Evolutionary conservation across 2,329 filamentous ascomycete species (phyloP).

Genomic region (Aspergillus tanneri): DNA sequence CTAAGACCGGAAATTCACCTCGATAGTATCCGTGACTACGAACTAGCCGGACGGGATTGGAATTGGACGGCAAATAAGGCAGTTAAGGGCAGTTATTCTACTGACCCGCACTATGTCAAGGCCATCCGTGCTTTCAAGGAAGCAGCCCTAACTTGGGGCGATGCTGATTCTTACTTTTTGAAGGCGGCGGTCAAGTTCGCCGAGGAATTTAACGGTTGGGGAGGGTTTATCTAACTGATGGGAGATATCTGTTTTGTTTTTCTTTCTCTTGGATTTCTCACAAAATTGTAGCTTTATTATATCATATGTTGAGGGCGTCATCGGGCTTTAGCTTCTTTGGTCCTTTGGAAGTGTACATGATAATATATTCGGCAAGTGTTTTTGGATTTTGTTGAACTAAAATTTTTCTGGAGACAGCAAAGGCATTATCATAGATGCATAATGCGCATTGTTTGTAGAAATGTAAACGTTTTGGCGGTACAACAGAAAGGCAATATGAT

Average conservation of each 20-base stretch:
- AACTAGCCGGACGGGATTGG: conserved; percentile 70
- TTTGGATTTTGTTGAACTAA: too few species aligned
- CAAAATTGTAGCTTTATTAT: too few species aligned
- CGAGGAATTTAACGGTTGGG: conserved; percentile 63
- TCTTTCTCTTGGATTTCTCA: neutral
- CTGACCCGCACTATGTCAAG: conserved; percentile 86
- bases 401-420: too few species aligned
- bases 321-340: neutral
- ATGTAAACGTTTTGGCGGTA: neutral
- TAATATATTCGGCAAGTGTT: too few species aligned
- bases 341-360: neutral
- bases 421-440: too few species aligned
- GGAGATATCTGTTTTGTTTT: neutral
- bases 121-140: conserved; percentile 60
- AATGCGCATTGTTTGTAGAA: too few species aligned
- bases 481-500: neutral
- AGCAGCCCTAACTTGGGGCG: conserved; percentile 43
- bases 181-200: conserved; percentile 53
- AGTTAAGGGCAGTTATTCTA: conserved; percentile 64
- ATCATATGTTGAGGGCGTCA: neutral
- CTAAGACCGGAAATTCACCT: conserved; percentile 69
- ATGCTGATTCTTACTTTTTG: conserved; percentile 47
- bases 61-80: conserved; percentile 71
- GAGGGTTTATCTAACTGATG: conserved; percentile 46
- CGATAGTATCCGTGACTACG: conserved; percentile 60